Percentiles rank a stretch among this genome's conserved stretches.
phyloP scores from a whole-genome alignment of 2,329 filamentous ascomycete species.

The Trichoderma simmonsii region DNA sequence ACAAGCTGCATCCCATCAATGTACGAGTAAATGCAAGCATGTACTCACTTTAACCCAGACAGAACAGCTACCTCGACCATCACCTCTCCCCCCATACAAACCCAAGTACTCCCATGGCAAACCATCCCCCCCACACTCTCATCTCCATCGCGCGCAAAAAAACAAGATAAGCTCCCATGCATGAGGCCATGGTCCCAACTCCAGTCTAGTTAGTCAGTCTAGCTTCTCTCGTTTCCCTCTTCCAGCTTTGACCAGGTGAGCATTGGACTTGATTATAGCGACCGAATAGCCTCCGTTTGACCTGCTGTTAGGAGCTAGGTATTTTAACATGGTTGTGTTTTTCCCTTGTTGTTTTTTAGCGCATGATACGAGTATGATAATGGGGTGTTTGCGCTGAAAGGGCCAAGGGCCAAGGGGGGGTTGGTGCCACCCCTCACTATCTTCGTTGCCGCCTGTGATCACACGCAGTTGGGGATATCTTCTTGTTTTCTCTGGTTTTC shows the following conservation, averaged over 20 bases:
- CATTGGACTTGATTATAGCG: neutral
- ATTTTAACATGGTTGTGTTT: neutral
- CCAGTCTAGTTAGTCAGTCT: neutral
- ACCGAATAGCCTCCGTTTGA: neutral
- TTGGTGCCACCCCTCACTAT: slow-evolving; percentile 11
- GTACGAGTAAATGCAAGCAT: neutral
- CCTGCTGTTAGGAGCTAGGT: neutral
- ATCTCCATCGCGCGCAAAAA: neutral
- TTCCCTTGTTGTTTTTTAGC: neutral
- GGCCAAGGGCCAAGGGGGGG: neutral
- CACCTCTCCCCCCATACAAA: neutral
- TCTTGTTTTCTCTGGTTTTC: neutral
- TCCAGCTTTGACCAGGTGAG: neutral
- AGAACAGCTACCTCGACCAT: neutral
- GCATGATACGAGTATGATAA: slow-evolving; percentile 15
- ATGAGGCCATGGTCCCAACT: neutral
- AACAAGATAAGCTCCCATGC: slow-evolving; percentile 16
- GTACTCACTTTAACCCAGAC: neutral
- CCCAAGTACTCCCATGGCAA: neutral
- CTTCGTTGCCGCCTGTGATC: neutral
- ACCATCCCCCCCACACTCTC: neutral
- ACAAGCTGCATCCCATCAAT: neutral
- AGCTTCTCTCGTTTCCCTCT: neutral
- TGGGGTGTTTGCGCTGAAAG: neutral
- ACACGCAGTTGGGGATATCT: neutral